Evolutionary conservation across 164 flowering plant species (phyloP).

Genomic region (Tetracentron sinense): DNA sequence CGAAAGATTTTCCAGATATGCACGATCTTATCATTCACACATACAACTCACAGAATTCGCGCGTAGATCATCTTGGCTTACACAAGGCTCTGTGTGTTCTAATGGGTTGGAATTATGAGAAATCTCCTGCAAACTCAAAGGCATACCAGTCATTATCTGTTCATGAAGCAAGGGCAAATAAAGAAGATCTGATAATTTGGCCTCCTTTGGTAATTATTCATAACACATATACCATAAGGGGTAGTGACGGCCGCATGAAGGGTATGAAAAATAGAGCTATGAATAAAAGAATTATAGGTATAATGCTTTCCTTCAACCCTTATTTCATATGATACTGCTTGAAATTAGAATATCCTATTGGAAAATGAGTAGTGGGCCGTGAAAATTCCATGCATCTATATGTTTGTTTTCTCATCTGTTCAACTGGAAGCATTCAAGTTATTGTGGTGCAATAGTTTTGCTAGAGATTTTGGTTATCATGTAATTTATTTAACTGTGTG

Average conservation of each 20-base stretch:
- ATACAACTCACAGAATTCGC: slow-evolving; percentile 63
- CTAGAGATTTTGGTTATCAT: no score
- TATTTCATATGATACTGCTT: background rate
- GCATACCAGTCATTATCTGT: slow-evolving; percentile 65
- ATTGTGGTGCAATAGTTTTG: no score
- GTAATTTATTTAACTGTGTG: no score
- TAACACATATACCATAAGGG: slow-evolving; percentile 76
- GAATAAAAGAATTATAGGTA: slow-evolving; percentile 92
- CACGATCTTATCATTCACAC: slow-evolving; percentile 85
- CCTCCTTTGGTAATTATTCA: slow-evolving; percentile 89
- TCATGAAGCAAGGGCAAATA: slow-evolving; percentile 66
- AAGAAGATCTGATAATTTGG: slow-evolving; percentile 88
- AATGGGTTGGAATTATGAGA: slow-evolving; percentile 85
- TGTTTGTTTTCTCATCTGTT: background rate
- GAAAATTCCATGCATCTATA: background rate
- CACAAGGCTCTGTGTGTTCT: slow-evolving; percentile 90
- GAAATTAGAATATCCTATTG: background rate
- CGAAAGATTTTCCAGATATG: slow-evolving; percentile 75
- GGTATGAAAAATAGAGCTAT: slow-evolving; percentile 87
- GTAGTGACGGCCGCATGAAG: slow-evolving; percentile 88
- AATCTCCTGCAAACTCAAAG: slow-evolving; percentile 76
- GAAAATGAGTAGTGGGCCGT: background rate
- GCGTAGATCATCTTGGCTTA: slow-evolving; percentile 82
- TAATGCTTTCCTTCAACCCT: slow-evolving; percentile 18
- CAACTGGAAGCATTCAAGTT: no score